A percentile compares a stretch with the other conserved stretches of the same genome.
Evolutionary conservation across 768 basidiomycete species (phyloP).

Genomic region (Naganishia vishniacii): DNA sequence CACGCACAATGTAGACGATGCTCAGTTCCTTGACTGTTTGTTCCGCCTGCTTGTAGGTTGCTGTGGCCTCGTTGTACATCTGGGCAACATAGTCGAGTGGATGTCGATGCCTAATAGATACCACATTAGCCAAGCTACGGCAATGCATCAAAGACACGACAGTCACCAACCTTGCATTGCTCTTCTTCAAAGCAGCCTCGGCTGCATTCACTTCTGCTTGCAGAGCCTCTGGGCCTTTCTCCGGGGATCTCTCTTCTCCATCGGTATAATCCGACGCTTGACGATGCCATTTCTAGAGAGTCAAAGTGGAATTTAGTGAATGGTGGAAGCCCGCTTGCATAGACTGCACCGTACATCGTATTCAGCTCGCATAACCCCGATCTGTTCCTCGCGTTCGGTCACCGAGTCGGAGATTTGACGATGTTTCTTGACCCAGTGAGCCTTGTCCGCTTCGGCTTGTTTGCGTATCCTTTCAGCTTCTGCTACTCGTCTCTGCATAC

Average conservation of each 20-base stretch:
- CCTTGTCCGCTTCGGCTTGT: slow-evolving; percentile 17
- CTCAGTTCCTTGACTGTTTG: neutral
- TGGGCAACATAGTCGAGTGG: neutral
- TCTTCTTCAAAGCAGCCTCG: slow-evolving; percentile 10
- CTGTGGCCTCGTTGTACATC: neutral
- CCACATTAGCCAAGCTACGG: neutral
- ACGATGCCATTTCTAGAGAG: neutral
- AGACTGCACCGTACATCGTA: neutral
- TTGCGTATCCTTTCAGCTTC: slow-evolving; percentile 11
- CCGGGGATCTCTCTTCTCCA: neutral
- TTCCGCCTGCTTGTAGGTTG: neutral
- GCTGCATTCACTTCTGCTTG: slow-evolving; percentile 2
- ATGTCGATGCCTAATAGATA: slow-evolving; percentile 2
- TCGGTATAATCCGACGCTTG: neutral
- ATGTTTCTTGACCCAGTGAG: slow-evolving; percentile 6
- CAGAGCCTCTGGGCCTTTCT: neutral
- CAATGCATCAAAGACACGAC: neutral
- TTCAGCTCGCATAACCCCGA: neutral
- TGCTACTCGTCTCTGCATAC: neutral
- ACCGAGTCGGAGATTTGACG: neutral
- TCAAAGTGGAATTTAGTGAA: too few species aligned
- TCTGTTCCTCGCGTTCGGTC: neutral
- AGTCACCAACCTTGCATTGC: neutral
- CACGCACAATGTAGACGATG: neutral
- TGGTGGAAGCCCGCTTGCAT: too few species aligned